phyloP scores from a whole-genome alignment of 2,329 filamentous ascomycete species.

The Cordyceps fumosorosea region DNA sequence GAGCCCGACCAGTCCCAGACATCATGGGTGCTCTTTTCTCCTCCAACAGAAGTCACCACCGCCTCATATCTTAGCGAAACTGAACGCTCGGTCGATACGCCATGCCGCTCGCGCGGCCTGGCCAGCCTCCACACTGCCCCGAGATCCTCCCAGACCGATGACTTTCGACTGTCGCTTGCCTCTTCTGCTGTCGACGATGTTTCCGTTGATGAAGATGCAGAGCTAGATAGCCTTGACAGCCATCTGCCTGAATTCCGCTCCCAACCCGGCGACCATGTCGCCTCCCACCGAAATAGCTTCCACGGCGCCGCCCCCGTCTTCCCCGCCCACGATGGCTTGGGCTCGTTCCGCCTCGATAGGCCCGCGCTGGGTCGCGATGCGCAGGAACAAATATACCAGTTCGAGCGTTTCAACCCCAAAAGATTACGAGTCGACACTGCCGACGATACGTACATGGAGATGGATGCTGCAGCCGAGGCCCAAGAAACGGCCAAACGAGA shows the following conservation, averaged over 20 bases:
- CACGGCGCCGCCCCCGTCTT: slow-evolving; percentile 60
- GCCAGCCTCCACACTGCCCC: slow-evolving; percentile 68
- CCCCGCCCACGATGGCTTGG: slow-evolving; percentile 88
- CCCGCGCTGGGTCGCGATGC: slow-evolving; percentile 48
- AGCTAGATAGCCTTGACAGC: slow-evolving; percentile 89
- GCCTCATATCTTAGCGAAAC: slow-evolving; percentile 63
- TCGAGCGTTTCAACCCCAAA: slow-evolving; percentile 76
- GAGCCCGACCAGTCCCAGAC: slow-evolving; percentile 69
- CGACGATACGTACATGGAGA: slow-evolving; percentile 41
- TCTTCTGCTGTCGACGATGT: slow-evolving; percentile 32
- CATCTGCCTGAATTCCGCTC: slow-evolving; percentile 84
- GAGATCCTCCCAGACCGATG: slow-evolving; percentile 48
- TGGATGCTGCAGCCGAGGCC: background rate
- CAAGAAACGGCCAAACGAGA: slow-evolving; percentile 69
- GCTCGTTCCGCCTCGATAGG: slow-evolving; percentile 67
- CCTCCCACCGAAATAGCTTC: slow-evolving; percentile 21
- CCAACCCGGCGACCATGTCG: slow-evolving; percentile 30
- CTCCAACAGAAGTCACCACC: slow-evolving; percentile 56
- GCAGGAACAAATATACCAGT: slow-evolving; percentile 82
- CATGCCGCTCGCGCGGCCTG: slow-evolving; percentile 69
- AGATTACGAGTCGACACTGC: slow-evolving; percentile 50
- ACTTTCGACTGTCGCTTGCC: slow-evolving; percentile 33
- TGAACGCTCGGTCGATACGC: slow-evolving; percentile 55
- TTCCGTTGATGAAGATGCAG: slow-evolving; percentile 58
- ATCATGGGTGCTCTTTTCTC: slow-evolving; percentile 87